Evolutionary conservation across 495 filamentous ascomycete species (phyloP).

Genomic region (Barbatosphaeria neglecta): DNA sequence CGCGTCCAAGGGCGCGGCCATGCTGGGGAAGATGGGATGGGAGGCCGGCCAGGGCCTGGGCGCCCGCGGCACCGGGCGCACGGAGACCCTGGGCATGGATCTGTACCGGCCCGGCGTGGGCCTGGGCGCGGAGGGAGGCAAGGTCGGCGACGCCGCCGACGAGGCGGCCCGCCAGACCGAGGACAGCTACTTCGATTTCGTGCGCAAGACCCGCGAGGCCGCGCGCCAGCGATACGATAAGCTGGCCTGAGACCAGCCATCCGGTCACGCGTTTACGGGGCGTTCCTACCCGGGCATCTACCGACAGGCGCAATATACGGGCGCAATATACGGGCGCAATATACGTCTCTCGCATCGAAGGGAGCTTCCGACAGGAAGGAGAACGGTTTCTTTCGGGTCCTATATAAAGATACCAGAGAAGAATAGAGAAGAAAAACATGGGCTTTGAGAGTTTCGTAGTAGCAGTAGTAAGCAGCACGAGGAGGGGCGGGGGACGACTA

Average conservation of each 20-base stretch:
- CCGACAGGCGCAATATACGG: too few relatives aligned
- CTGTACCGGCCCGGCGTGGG: constrained; percentile 78
- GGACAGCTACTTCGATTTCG: constrained; percentile 58
- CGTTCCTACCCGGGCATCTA: too few relatives aligned
- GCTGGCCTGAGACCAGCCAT: constrained; percentile 40
- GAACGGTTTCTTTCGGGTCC: too few relatives aligned
- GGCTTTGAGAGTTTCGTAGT: constrained; percentile 1
- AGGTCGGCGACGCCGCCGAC: constrained; percentile 71
- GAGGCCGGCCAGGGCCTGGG: constrained; percentile 69
- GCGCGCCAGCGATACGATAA: constrained; percentile 69
- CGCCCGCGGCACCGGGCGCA: constrained; percentile 64
- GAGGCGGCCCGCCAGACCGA: constrained; percentile 66
- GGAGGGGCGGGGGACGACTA: neutral
- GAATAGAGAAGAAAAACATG: too few relatives aligned
- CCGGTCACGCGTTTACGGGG: too few relatives aligned
- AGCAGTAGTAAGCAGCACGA: neutral
- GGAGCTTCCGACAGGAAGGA: too few relatives aligned
- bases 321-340: too few relatives aligned
- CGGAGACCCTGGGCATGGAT: constrained; percentile 63
- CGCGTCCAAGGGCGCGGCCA: constrained; percentile 70
- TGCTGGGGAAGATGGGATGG: constrained; percentile 91
- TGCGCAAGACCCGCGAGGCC: constrained; percentile 66
- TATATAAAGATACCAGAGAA: too few relatives aligned
- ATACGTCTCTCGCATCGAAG: too few relatives aligned
- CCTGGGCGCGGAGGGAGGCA: constrained; percentile 71